Base-by-base conservation (phyloP, 176 grass and related monocot genomes). In the Areca catechu region DNA sequence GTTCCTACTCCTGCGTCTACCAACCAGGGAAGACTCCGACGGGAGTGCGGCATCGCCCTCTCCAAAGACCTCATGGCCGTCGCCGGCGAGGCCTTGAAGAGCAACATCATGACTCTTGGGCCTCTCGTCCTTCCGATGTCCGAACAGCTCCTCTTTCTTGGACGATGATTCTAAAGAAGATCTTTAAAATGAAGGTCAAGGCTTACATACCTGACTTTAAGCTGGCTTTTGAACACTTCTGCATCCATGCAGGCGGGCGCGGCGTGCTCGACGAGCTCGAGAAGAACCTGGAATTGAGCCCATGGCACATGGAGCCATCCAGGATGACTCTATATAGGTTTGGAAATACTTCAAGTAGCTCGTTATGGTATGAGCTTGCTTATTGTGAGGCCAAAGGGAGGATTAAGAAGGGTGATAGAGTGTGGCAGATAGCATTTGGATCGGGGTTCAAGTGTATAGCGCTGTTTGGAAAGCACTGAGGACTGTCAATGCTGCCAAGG, bases 341-440 rank as follows among this genome's bases (percentile, higher is more conserved):
- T 68, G 85, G 79, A 9, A 88, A 88, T 50, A 88, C 79, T 0
- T 88, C 85, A 3, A 88, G 79, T 49, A 88, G 85, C 79, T 88
- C 79, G 49, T 49, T 88, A 16, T 88, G 79, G 85, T 88, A 88
- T 57, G 79, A 88, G 62, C 71, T 88, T 16, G 61, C 79, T 1
- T 88, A 88, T 63, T 79, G 84, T 53, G 75, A 88, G 68, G 84
- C 84, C 15, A 88, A 83, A 59, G 79, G 62, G 0, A 5, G 84
- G 62, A 76, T 83, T 71, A 78, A 27, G 54, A 50, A 54, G 49
- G 65, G 75, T 0, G 65, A 83, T 50, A 71, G 75, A 1, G 74
- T 83, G 12, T 82, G 79, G 79, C 79, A 82, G 56, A 71, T 82
- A 56, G 79, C 73, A 0, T 82, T 82, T 24, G 79, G 79, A 0